These are phyloP conservation scores for Rhododendron henanense DNA, from an alignment of 148 eudicot species.

Conservation along the genomic window DNA sequence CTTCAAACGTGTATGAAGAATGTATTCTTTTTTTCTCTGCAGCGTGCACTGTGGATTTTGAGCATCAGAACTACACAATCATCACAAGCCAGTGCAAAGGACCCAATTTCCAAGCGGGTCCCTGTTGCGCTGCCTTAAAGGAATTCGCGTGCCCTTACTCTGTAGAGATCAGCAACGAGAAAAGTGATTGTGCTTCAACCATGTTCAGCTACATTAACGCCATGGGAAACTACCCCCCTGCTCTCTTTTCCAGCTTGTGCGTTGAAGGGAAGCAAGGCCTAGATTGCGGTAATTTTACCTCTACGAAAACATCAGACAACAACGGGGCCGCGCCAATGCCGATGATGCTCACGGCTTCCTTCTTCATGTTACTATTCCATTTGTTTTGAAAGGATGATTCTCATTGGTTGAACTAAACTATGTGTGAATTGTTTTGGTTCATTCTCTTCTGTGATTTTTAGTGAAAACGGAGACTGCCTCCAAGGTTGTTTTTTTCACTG, in stretches of 20 bases:
- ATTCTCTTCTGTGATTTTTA: background rate
- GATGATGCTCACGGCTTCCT: slow-evolving; percentile 10
- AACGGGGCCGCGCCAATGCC: slow-evolving; percentile 3
- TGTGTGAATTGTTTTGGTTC: too few relatives aligned
- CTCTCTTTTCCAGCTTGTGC: slow-evolving; percentile 64
- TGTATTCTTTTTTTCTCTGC: slow-evolving; percentile 15
- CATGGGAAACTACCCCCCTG: slow-evolving; percentile 76
- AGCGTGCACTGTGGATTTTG: slow-evolving; percentile 68
- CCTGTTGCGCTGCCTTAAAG: slow-evolving; percentile 48
- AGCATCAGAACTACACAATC: slow-evolving; percentile 68
- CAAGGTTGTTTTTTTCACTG: background rate
- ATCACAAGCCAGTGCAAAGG: slow-evolving; percentile 89
- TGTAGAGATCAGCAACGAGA: slow-evolving; percentile 36
- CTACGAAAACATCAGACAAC: background rate
- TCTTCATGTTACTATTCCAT: slow-evolving; percentile 6
- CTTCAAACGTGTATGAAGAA: background rate
- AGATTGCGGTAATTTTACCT: slow-evolving; percentile 18
- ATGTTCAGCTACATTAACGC: slow-evolving; percentile 74
- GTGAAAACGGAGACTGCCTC: background rate
- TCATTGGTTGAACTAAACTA: background rate
- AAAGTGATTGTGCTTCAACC: slow-evolving; percentile 53
- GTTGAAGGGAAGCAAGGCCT: slow-evolving; percentile 55
- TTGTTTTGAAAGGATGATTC: slow-evolving; percentile 19
- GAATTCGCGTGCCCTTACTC: slow-evolving; percentile 54
- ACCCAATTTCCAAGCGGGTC: slow-evolving; percentile 40